Conservation (phyloP, 306 rosid genomes). For the Psophocarpus tetragonolobus region DNA sequence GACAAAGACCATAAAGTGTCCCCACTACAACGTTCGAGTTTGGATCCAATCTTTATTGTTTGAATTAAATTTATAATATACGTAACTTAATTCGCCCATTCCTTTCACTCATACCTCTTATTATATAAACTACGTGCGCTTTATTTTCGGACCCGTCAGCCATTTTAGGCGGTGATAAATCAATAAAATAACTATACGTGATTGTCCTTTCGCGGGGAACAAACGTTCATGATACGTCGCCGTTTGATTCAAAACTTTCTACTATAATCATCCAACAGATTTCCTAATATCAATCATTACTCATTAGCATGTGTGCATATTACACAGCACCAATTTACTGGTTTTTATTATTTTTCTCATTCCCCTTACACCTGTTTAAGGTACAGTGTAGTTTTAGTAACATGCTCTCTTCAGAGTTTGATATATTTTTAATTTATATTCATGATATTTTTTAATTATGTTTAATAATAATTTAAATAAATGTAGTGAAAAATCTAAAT, state of each 20-base stretch:
- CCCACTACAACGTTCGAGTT: conserved; percentile 54
- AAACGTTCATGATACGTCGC: neutral
- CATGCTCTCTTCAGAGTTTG: neutral
- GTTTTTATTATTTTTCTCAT: too few relatives aligned
- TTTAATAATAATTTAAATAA: neutral
- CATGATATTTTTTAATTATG: neutral
- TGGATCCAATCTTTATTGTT: conserved; percentile 5
- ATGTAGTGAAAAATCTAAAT: neutral
- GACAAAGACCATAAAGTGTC: conserved; percentile 34
- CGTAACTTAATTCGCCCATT: neutral
- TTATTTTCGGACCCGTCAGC: conserved; percentile 25
- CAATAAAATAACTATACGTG: neutral
- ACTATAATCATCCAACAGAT: neutral
- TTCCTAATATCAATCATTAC: too few relatives aligned
- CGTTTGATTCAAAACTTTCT: neutral
- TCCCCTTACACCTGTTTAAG: too few relatives aligned
- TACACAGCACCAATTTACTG: too few relatives aligned
- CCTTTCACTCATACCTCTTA: neutral
- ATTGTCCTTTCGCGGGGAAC: neutral
- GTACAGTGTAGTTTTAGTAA: too few relatives aligned
- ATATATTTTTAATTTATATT: neutral
- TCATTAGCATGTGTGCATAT: too few relatives aligned
- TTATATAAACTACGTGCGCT: conserved; percentile 16
- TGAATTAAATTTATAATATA: neutral
- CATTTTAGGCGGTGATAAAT: conserved; percentile 14